Percentiles rank a stretch among this genome's conserved stretches.
These are phyloP conservation scores for Ceratocystis colombiana DNA, from an alignment of 2,329 filamentous ascomycete species.

Conservation along the genomic window DNA sequence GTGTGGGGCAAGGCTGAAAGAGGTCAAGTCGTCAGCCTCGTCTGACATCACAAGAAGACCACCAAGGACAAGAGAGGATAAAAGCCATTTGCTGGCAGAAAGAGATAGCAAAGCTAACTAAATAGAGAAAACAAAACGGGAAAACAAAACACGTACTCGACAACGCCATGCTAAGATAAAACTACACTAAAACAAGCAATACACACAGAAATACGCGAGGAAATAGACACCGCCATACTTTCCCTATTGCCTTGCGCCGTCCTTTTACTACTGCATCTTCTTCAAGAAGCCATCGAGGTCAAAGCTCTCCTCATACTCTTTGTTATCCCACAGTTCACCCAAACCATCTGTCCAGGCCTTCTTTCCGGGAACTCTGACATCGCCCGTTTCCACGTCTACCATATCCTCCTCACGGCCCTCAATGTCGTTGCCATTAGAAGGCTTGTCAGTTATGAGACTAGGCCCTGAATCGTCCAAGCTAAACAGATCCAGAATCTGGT, in stretches of 20 bases:
- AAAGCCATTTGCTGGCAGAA: neutral
- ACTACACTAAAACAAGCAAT: constrained; percentile 14
- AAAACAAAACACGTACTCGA: constrained; percentile 9
- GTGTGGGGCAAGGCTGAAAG: constrained; percentile 10
- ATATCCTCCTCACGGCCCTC: constrained; percentile 69
- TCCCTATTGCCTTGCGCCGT: neutral
- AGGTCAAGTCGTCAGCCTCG: neutral
- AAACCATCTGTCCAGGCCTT: constrained; percentile 92
- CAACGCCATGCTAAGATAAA: constrained; percentile 18
- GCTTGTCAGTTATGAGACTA: constrained; percentile 49
- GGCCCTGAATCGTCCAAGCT: constrained; percentile 73
- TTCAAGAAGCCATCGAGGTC: constrained; percentile 91
- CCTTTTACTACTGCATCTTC: constrained; percentile 65
- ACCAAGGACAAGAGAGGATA: neutral
- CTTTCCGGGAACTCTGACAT: constrained; percentile 92
- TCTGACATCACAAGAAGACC: constrained; percentile 13
- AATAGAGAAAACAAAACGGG: neutral
- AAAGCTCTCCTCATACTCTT: constrained; percentile 96
- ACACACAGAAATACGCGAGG: neutral
- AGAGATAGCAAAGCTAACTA: neutral
- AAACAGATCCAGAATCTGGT: constrained; percentile 95
- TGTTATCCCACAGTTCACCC: constrained; percentile 93
- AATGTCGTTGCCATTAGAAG: constrained; percentile 34
- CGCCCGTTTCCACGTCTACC: constrained; percentile 84
- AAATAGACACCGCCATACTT: neutral